phyloP scores from a whole-genome alignment of 352 stramenopile species.

The Globisporangium carolinianum region DNA sequence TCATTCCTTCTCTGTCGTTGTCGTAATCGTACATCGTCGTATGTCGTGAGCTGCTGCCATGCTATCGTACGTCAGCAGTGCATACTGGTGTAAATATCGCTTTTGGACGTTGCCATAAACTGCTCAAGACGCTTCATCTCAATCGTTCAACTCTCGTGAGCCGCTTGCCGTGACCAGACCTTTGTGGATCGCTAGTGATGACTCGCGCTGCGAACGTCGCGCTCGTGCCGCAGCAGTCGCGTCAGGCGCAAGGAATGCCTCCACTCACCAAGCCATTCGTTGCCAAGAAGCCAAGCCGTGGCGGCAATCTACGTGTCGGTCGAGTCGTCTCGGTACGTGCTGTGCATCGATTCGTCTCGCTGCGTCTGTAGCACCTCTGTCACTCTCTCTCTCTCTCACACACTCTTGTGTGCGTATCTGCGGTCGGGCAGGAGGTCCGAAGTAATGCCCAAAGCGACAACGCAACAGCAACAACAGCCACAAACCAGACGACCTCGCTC shows the following conservation, averaged over 20 bases:
- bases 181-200: no score
- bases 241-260: neutral
- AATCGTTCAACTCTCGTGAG: no score
- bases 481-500: slow-evolving; percentile 16
- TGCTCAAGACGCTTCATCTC: no score
- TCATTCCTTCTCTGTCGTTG: no score
- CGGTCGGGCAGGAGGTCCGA: slow-evolving; percentile 23
- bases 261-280: slow-evolving; percentile 4
- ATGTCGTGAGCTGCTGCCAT: no score
- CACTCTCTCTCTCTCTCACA: neutral
- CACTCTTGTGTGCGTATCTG: neutral
- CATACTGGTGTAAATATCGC: no score
- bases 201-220: no score
- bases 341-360: neutral
- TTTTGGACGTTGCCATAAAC: no score
- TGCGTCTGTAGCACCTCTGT: neutral
- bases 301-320: slow-evolving; percentile 38
- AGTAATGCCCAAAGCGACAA: slow-evolving; percentile 7
- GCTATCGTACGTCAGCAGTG: no score
- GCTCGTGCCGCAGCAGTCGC: neutral
- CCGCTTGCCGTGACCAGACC: no score
- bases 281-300: slow-evolving; percentile 12
- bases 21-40: no score
- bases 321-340: slow-evolving; percentile 41
- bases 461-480: slow-evolving; percentile 1